A percentile compares a stretch with the other conserved stretches of the same genome.
phyloP scores from a whole-genome alignment of 768 basidiomycete species.

The Chalciporus piperatus region DNA sequence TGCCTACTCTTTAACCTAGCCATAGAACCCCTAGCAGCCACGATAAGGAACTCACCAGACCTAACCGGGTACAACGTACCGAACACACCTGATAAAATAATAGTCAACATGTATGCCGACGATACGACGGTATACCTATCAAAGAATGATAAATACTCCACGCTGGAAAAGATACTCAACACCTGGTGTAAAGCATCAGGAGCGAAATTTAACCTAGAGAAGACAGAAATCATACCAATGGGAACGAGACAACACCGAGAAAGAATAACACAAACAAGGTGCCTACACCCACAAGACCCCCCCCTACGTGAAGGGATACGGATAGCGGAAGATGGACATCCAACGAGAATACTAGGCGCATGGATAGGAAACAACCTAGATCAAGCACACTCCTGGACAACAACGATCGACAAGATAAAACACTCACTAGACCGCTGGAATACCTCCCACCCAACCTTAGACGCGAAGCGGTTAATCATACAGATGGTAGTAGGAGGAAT shows the following conservation, averaged over 20 bases:
- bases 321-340: slow-evolving; percentile 14
- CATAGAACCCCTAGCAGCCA: slow-evolving; percentile 25
- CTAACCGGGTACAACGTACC: slow-evolving; percentile 20
- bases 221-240: slow-evolving; percentile 23
- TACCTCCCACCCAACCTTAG: slow-evolving; percentile 9
- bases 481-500: slow-evolving; percentile 19
- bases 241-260: slow-evolving; percentile 12
- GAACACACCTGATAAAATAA: slow-evolving; percentile 5
- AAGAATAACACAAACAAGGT: fast-evolving
- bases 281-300: not conserved
- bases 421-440: slow-evolving; percentile 9
- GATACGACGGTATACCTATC: slow-evolving; percentile 23
- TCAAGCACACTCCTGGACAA: slow-evolving; percentile 11
- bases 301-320: not conserved
- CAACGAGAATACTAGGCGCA: slow-evolving; percentile 11
- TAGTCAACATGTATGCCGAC: slow-evolving; percentile 27
- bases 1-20: slow-evolving; percentile 33
- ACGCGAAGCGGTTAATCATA: slow-evolving; percentile 7
- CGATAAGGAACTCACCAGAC: not conserved
- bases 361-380: slow-evolving; percentile 24
- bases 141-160: slow-evolving; percentile 14
- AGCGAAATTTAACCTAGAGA: slow-evolving; percentile 19
- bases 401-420: slow-evolving; percentile 19
- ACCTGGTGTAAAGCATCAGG: slow-evolving; percentile 33
- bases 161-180: slow-evolving; percentile 27